Evolutionary conservation across 345 rosid genomes (phyloP), one percentile per base, ranked within the genome.

Genomic region (Schrenkiella parvula): DNA sequence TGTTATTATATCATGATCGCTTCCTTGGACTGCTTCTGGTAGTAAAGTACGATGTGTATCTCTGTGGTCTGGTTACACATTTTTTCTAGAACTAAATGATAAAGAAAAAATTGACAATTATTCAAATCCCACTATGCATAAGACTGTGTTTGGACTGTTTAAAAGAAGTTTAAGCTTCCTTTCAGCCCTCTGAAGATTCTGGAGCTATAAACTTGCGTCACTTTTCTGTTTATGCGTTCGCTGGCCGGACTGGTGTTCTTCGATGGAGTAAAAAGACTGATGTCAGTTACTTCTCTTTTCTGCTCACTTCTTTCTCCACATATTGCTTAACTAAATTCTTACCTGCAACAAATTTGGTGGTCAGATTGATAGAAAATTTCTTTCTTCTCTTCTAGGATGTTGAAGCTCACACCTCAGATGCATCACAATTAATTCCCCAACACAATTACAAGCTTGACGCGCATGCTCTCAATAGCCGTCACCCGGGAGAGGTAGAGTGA

Each of bases 361-460:
- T 69, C 65, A 34, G 12, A 50, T 60, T 68, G 51, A 64, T 70
- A 21, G 13, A 29, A 22, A 54, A 19, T 21, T 54, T 76, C 4
- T 44, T 74, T 75, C 78, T 82, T 74, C 43, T 80, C 71, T 13
- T 74, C 42, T 72, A 95, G 98, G 86, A 95, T 81, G 68, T 85
- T 79, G 97, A 88, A 77, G 86, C 86, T 28, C 82, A 83, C 41
- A 63, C 92, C 65, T 72, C 89, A 68, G 98, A 90, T 82, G 86
- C 87, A 41, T 85, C 89, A 10, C 87, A 87, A 66, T 75, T 95
- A 73, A 84, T 90, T 79, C 98, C 99, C 4, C 99, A 95, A 66
- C 99, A 92, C 73, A 92, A 90, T 79, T 95, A 95, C 91, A 95
- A 87, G 83, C 93, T 95, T 35, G 96, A 92, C 77, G 97, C 78